Conservation (phyloP, 768 basidiomycete species). For the Leccinum subtestaceum region DNA sequence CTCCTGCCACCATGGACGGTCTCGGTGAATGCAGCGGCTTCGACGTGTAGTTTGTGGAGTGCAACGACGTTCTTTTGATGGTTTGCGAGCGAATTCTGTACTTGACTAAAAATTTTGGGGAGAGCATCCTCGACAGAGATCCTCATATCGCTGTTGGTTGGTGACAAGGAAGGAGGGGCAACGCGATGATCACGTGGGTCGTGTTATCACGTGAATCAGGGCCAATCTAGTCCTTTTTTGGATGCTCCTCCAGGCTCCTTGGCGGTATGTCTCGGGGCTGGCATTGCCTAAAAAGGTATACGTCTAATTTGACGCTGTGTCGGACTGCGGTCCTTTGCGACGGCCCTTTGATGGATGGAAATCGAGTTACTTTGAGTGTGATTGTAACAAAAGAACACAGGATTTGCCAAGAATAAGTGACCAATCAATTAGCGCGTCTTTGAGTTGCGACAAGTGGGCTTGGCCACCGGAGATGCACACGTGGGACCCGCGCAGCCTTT, state of each 20-base stretch:
- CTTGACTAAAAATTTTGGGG: slow-evolving; percentile 73
- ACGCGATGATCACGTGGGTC: slow-evolving; percentile 18
- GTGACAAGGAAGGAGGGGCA: not conserved
- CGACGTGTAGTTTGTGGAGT: slow-evolving; percentile 73
- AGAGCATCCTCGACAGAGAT: slow-evolving; percentile 12
- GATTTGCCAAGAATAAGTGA: not conserved
- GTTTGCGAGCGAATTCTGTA: slow-evolving; percentile 67
- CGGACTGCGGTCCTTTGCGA: too few relatives aligned
- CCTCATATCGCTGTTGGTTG: slow-evolving; percentile 5
- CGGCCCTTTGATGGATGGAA: not conserved
- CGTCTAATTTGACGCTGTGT: too few relatives aligned
- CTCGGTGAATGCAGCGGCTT: slow-evolving; percentile 56
- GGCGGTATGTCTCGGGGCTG: too few relatives aligned
- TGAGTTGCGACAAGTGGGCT: not conserved
- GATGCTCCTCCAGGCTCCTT: too few relatives aligned
- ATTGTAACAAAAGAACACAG: not conserved
- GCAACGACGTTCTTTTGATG: slow-evolving; percentile 89
- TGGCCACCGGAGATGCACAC: not conserved
- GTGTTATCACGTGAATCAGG: slow-evolving; percentile 6
- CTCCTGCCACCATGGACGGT: slow-evolving; percentile 46
- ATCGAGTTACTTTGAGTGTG: not conserved
- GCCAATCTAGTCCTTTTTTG: too few relatives aligned
- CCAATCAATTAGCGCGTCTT: too few relatives aligned
- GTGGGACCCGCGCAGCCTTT: not conserved
- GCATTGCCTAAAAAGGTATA: too few relatives aligned